These are phyloP conservation scores for Typha latifolia DNA, from an alignment of 176 grass and related monocot genomes.

Conservation along the genomic window DNA sequence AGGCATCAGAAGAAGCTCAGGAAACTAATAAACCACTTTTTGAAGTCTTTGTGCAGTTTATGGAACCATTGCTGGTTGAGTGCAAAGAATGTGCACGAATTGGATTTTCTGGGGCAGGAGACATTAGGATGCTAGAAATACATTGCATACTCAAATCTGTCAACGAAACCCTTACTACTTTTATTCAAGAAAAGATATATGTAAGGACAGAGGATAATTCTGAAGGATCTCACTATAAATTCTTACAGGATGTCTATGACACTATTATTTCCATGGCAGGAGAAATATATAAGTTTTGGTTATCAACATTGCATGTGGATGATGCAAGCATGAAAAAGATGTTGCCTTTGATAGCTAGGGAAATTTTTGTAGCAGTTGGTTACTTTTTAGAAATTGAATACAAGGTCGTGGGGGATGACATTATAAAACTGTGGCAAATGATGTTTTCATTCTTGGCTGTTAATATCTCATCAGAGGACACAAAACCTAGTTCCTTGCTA, in stretches of 20 bases:
- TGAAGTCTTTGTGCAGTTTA: conserved; percentile 78
- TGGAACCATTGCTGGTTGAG: conserved; percentile 71
- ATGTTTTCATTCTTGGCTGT: conserved; percentile 68
- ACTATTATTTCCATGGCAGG: conserved; percentile 57
- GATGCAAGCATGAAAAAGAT: conserved; percentile 63
- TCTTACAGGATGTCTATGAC: conserved; percentile 64
- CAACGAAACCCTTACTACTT: conserved; percentile 53
- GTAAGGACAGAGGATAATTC: conserved; percentile 60
- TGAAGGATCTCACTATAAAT: conserved; percentile 69
- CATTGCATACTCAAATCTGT: conserved; percentile 95
- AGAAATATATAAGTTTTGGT: conserved; percentile 69
- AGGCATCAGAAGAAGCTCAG: conserved; percentile 50
- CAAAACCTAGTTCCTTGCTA: conserved; percentile 44
- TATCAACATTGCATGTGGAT: conserved; percentile 40
- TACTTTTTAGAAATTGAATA: conserved; percentile 86
- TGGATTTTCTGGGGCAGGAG: conserved; percentile 44
- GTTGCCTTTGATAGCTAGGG: conserved; percentile 53
- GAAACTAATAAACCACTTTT: conserved; percentile 53
- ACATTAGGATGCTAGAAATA: conserved; percentile 53
- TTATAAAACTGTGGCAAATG: conserved; percentile 69
- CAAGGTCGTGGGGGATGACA: conserved; percentile 61
- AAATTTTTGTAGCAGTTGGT: conserved; percentile 60
- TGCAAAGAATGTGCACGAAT: conserved; percentile 45
- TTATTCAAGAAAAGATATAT: conserved; percentile 81
- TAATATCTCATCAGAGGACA: conserved; percentile 57